Conservation (phyloP, 805 yeast species). For the Barnettozyma vustinii region DNA sequence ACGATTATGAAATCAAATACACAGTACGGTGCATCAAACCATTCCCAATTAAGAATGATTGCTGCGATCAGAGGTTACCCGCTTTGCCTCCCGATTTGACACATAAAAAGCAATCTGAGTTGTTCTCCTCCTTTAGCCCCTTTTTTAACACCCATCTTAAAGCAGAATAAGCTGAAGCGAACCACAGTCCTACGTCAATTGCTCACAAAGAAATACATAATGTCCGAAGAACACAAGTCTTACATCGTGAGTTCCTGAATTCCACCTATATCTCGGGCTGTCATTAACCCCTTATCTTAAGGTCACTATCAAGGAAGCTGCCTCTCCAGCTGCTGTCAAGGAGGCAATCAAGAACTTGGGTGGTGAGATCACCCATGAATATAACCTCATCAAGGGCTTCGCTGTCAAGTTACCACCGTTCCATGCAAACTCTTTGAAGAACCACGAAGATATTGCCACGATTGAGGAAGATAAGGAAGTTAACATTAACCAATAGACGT, state of each 20-base stretch:
- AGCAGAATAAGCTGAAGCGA: not conserved
- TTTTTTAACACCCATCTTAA: not conserved
- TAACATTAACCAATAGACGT: conserved; percentile 23
- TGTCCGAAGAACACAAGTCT: conserved; percentile 25
- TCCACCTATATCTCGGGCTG: not conserved
- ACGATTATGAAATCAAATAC: no score
- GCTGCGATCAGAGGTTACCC: not conserved
- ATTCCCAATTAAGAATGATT: not conserved
- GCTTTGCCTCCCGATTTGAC: not conserved
- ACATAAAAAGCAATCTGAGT: not conserved
- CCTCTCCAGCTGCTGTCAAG: conserved; percentile 33
- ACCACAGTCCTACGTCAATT: not conserved
- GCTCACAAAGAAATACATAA: conserved; percentile 2
- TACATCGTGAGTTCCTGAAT: conserved; percentile 18
- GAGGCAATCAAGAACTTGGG: conserved; percentile 45
- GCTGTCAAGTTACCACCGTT: conserved; percentile 49
- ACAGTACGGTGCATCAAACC: not conserved
- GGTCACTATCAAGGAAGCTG: conserved; percentile 37
- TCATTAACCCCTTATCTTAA: conserved; percentile 6
- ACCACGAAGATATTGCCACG: conserved; percentile 46
- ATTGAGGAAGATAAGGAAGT: conserved; percentile 70
- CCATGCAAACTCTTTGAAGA: conserved; percentile 42
- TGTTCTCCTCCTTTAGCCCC: not conserved
- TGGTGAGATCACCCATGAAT: conserved; percentile 58
- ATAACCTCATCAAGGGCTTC: conserved; percentile 61